A percentile compares a stretch with the other conserved stretches of the same genome.
Conservation (phyloP, 257 asterid species). For the Voacanga thouarsii region DNA sequence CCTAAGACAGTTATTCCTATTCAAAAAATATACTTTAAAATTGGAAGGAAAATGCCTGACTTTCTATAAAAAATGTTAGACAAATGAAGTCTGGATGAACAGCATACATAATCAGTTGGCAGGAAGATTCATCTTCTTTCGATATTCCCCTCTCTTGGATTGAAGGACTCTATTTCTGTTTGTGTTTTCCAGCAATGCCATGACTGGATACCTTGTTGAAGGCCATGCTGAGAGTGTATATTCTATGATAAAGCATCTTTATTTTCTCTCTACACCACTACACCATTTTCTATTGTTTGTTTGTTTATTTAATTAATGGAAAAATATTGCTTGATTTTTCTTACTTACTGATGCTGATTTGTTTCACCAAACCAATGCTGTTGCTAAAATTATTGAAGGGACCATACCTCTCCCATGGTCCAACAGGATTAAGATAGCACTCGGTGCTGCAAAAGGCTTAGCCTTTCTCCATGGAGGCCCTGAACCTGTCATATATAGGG, state of each 20-base stretch:
- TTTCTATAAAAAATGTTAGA: neutral
- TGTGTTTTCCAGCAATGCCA: neutral
- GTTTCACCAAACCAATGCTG: neutral
- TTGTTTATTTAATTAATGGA: neutral
- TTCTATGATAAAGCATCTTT: neutral
- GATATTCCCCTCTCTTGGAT: neutral
- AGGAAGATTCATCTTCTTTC: neutral
- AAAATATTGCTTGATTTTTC: neutral
- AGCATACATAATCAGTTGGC: neutral
- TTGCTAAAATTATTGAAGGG: slow-evolving; percentile 52
- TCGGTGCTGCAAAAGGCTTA: slow-evolving; percentile 94
- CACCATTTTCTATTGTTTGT: neutral
- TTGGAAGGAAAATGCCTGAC: neutral
- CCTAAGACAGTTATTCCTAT: neutral
- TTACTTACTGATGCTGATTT: slow-evolving; percentile 13
- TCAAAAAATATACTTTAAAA: neutral
- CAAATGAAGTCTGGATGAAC: neutral
- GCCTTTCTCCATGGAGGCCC: slow-evolving; percentile 87
- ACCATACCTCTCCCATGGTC: slow-evolving; percentile 95
- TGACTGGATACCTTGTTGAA: neutral
- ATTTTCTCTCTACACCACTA: neutral
- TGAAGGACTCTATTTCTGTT: neutral
- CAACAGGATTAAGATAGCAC: slow-evolving; percentile 80
- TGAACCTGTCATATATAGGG: slow-evolving; percentile 88
- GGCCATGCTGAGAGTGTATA: neutral